A percentile compares a stretch with the other conserved stretches of the same genome.
Evolutionary conservation across 23 red algal species (phyloP).

Genomic region (Cyanidiococcus yangmingshanensis): DNA sequence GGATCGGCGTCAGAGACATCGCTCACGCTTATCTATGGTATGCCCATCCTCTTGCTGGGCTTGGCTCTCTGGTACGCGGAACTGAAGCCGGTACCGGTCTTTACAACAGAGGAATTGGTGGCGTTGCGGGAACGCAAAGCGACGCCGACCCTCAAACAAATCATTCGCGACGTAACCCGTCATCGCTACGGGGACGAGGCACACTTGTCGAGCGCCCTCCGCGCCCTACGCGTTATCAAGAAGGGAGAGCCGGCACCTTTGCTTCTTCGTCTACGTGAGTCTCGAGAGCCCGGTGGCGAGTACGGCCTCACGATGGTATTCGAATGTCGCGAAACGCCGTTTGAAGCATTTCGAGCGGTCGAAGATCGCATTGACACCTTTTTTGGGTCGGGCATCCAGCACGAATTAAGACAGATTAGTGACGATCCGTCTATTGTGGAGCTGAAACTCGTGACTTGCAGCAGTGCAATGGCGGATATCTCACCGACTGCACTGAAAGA

Average conservation of each 20-base stretch:
- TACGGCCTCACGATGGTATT: constrained; percentile 61
- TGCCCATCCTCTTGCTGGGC: constrained; percentile 77
- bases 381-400: constrained; percentile 63
- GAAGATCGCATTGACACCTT: constrained; percentile 59
- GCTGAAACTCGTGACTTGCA: constrained; percentile 27
- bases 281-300: constrained; percentile 23
- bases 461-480: constrained; percentile 1
- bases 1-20: constrained; percentile 78
- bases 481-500: neutral
- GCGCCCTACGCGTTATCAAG: constrained; percentile 60
- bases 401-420: constrained; percentile 38
- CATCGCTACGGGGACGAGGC: constrained; percentile 93
- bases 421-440: constrained; percentile 52
- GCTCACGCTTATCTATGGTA: constrained; percentile 88
- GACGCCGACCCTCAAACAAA: constrained; percentile 73
- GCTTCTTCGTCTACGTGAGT: constrained; percentile 43
- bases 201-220: constrained; percentile 52
- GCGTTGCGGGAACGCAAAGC: constrained; percentile 34
- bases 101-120: constrained; percentile 14
- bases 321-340: constrained; percentile 47
- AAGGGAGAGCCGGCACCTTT: constrained; percentile 54
- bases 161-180: constrained; percentile 79
- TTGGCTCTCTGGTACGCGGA: constrained; percentile 95
- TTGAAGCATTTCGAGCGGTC: constrained; percentile 33
- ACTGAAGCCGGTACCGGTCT: constrained; percentile 54